Conservation (phyloP, 192 early-diverging fungal genomes). For the Piromyces finnis region DNA sequence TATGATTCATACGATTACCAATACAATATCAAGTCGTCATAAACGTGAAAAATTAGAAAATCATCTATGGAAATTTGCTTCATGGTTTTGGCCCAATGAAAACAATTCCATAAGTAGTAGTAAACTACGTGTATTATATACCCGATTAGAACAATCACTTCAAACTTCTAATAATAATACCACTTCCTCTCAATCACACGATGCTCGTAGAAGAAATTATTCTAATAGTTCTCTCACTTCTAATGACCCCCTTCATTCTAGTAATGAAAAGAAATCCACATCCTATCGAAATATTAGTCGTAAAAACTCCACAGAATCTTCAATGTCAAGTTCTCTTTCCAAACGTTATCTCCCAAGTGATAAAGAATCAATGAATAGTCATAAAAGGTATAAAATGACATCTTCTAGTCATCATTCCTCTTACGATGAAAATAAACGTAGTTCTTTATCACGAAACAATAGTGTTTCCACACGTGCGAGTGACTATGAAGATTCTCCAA, state of each 20-base stretch:
- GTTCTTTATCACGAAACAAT: neutral
- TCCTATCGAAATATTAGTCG: neutral
- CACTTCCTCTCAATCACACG: neutral
- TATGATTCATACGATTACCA: constrained; percentile 17
- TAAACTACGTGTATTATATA: neutral
- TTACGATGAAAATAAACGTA: neutral
- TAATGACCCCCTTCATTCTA: neutral
- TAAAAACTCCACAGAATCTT: neutral
- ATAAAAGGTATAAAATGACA: neutral
- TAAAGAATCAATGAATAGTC: neutral
- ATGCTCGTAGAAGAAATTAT: neutral
- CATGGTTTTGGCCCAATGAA: constrained; percentile 43
- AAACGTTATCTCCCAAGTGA: neutral
- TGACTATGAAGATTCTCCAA: neutral
- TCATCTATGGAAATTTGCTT: constrained; percentile 52
- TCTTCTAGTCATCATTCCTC: neutral
- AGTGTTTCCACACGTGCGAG: neutral
- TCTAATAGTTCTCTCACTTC: neutral
- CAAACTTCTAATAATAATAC: neutral
- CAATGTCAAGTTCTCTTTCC: neutral
- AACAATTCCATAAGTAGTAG: neutral
- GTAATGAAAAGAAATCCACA: neutral
- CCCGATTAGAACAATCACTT: neutral
- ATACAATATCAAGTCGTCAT: neutral
- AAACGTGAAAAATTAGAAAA: constrained; percentile 16